Base-by-base conservation (phyloP, 192 early-diverging fungal genomes). In the Podila epigama region DNA sequence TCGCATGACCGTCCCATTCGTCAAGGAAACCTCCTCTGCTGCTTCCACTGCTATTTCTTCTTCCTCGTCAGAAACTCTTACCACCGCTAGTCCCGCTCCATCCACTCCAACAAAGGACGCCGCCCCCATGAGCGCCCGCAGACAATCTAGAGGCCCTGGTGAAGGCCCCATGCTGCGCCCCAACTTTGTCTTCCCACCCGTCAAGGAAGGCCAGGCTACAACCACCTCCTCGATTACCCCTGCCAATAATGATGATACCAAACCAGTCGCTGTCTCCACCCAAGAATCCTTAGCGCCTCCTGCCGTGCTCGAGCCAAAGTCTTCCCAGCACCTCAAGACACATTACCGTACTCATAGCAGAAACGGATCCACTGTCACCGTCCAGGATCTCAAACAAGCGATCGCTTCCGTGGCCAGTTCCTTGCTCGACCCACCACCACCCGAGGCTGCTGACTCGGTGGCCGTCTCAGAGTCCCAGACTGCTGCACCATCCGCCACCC, bases 301-400 rank as follows among this genome's bases (percentile, higher is more conserved):
- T 2, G 44, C 10, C 44, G 44, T 48, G 44, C 20, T 48, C 20
- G 44, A 48, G 20, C 20, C 44, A 22, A 48, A 48, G 25, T 48
- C n/a, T 4, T 51, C 67, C 55, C 65, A 54, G 51, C 73, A 77
- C 25, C 73, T 77, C 66, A 77, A 68, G 66, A 77, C 73, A 15
- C 73, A 77, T 25, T 77, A 68, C 36, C 73, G 73, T 50, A 77
- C 73, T 15, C 73, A 77, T 56, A 68, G 66, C 28, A 52, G 73
- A 12, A 77, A 77, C 32, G 73, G 73, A 22, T 77, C 73, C 13
- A 77, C 73, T 2, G 73, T 77, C 55, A 77, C 73, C 5, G 73
- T 77, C 4, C 65, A 77, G 66, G 73, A 77, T 31, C 20, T 77
- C 42, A 77, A 77, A 40, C 60, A 68, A 40, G 73, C 73, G 9